A percentile compares a stretch with the other conserved stretches of the same genome.
Evolutionary conservation across 2,329 filamentous ascomycete genomes (phyloP).

Genomic region (Escovopsis weberi): DNA sequence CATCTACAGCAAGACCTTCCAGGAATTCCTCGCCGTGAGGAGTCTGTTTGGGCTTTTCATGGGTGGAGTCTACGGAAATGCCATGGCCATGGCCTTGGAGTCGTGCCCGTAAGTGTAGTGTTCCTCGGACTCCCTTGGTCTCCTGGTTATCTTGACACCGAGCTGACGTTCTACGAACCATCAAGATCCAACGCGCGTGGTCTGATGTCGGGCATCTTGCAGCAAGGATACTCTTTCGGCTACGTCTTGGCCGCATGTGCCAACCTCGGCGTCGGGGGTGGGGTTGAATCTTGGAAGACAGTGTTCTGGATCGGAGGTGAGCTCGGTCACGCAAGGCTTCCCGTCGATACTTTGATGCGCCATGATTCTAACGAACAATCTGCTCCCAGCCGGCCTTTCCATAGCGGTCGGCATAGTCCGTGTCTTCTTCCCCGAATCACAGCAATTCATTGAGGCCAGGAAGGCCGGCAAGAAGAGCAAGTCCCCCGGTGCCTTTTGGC

Average conservation of each 20-base stretch:
- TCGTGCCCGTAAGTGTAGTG: conserved; percentile 43
- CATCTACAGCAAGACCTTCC: conserved; percentile 58
- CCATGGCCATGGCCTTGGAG: conserved; percentile 64
- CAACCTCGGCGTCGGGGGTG: conserved; percentile 57
- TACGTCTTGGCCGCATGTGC: conserved; percentile 66
- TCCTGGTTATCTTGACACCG: neutral
- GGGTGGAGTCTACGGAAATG: conserved; percentile 69
- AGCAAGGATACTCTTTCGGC: conserved; percentile 69
- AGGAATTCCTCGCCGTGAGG: conserved; percentile 60
- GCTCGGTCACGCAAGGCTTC: conserved; percentile 6
- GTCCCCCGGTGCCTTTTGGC: conserved; percentile 45
- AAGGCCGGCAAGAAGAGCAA: conserved; percentile 37
- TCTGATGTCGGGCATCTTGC: conserved; percentile 67
- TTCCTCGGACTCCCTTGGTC: neutral
- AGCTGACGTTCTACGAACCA: conserved; percentile 8
- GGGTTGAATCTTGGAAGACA: conserved; percentile 52
- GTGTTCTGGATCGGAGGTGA: conserved; percentile 55
- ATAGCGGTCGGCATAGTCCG: conserved; percentile 55
- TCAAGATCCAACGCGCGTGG: conserved; percentile 50
- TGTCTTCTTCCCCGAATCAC: conserved; percentile 56
- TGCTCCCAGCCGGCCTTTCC: conserved; percentile 40
- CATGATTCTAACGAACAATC: conserved; percentile 1
- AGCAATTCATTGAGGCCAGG: conserved; percentile 59
- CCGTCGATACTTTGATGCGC: conserved; percentile 1
- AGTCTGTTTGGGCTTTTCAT: conserved; percentile 65